Evolutionary conservation across 1,139 yeast genomes (phyloP), one percentile per base, ranked within the genome.

Genomic region (Yamadazyma blattariae): DNA sequence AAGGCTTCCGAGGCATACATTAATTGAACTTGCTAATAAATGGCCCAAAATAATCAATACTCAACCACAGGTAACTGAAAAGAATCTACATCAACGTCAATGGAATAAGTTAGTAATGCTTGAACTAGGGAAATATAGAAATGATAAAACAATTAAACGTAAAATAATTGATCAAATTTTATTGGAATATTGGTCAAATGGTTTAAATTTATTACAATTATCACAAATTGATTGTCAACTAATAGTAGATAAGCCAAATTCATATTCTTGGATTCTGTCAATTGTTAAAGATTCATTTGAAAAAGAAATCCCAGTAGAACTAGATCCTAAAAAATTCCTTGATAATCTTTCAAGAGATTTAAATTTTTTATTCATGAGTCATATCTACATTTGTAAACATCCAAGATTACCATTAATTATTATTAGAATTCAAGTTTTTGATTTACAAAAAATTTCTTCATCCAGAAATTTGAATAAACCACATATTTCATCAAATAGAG

Each of bases 191-290:
- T 85, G 89, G 79, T 65, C 74, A 1, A 48, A 61, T 3, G 95
- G 95, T 0, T 56, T 85, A 32, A 84, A 81, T 46, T 56, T 84
- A 6, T 64, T 78, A 14, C 95, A 86, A 51, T 54, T 80, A 30
- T 83, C 95, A 0, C 90, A 84, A 45, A 59, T 84, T 7, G 95
- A 86, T 47, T 75, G 84, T 39, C 84, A 79, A 46, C 52, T 72
- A 30, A 62, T 84, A 27, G 73, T 82, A 4, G 82, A 80, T 46
- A 68, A 71, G 32, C 81, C 86, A 0, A 59, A 61, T 28, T 44
- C 65, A 1, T 72, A 64, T 45, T 56, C 56, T 17, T 85, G 95
- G 90, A 61, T 71, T 3, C 72, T 74, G 32, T 76, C 86, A 2
- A 72, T 78, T 0, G 74, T 80, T 0, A 57, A 61, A 40, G 71